Percentiles rank a stretch among this genome's conserved stretches.
Conservation (phyloP, 805 yeast genomes). For the Hanseniaspora nectarophila region DNA sequence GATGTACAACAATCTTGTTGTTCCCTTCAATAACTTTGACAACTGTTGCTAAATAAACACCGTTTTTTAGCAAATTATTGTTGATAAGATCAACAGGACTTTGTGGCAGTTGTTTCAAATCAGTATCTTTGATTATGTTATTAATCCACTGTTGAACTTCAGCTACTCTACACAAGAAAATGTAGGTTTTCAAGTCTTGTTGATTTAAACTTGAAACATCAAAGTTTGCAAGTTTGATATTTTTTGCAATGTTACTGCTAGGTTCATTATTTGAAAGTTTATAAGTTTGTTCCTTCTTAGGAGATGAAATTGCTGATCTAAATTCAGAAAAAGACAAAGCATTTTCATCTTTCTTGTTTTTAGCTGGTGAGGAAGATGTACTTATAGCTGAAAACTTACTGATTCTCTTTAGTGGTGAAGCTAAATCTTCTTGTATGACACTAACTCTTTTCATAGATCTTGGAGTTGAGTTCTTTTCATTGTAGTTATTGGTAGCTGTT, state of each 20-base stretch:
- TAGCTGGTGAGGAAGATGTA: slow-evolving; percentile 1
- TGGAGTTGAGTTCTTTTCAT: slow-evolving; percentile 20
- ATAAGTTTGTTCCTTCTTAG: background rate
- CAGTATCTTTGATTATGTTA: slow-evolving; percentile 42
- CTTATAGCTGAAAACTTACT: slow-evolving; percentile 3
- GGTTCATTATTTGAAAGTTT: background rate
- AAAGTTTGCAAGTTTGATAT: background rate
- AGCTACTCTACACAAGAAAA: slow-evolving; percentile 65
- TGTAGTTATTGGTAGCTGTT: slow-evolving; percentile 21
- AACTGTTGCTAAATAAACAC: slow-evolving; percentile 71
- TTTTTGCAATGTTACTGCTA: background rate
- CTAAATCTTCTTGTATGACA: background rate
- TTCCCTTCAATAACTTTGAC: slow-evolving; percentile 62
- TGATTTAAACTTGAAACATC: slow-evolving; percentile 5
- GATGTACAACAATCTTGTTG: slow-evolving; percentile 41
- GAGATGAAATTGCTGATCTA: slow-evolving; percentile 3
- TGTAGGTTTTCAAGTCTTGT: slow-evolving; percentile 42
- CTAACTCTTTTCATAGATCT: background rate
- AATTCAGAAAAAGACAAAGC: background rate
- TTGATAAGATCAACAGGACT: slow-evolving; percentile 37
- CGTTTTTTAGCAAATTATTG: slow-evolving; percentile 63
- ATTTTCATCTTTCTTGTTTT: background rate
- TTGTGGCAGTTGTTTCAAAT: slow-evolving; percentile 21
- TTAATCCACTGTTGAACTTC: slow-evolving; percentile 80
- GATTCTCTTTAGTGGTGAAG: slow-evolving; percentile 3